phyloP scores from a whole-genome alignment of 2,329 filamentous ascomycete genomes.

The Colletotrichum acutatum region DNA sequence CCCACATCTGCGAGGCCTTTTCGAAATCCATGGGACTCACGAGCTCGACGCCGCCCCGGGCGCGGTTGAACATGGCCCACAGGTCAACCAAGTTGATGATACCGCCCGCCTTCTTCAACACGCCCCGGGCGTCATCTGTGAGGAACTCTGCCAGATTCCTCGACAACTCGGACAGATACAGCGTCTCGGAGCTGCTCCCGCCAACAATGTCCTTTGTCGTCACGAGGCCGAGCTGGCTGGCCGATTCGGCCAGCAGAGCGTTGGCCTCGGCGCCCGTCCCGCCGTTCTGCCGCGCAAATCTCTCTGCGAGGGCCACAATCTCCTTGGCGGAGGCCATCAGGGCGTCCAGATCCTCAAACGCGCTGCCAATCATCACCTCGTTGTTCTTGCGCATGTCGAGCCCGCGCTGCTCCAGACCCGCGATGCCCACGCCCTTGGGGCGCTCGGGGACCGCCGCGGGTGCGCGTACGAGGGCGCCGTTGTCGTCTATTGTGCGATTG shows the following conservation, averaged over 20 bases:
- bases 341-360: slow-evolving; percentile 95
- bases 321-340: slow-evolving; percentile 98
- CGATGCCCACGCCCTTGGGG: slow-evolving; percentile 83
- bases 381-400: slow-evolving; percentile 91
- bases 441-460: slow-evolving; percentile 38
- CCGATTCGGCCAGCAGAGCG: slow-evolving; percentile 82
- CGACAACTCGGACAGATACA: slow-evolving; percentile 90
- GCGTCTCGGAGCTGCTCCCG: slow-evolving; percentile 76
- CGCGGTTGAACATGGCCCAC: slow-evolving; percentile 95
- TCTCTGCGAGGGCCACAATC: slow-evolving; percentile 91
- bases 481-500: slow-evolving; percentile 50
- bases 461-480: slow-evolving; percentile 43
- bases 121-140: slow-evolving; percentile 83
- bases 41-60: slow-evolving; percentile 91
- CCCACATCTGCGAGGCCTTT: slow-evolving; percentile 89
- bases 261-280: slow-evolving; percentile 76
- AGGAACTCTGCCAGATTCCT: slow-evolving; percentile 89
- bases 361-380: slow-evolving; percentile 89
- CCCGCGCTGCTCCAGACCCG: slow-evolving; percentile 87
- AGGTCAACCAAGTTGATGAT: slow-evolving; percentile 91
- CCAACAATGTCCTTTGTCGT: slow-evolving; percentile 95
- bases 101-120: slow-evolving; percentile 83
- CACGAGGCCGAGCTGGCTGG: slow-evolving; percentile 85
- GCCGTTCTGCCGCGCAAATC: slow-evolving; percentile 77
- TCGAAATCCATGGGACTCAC: slow-evolving; percentile 93